Percentiles rank a stretch among this genome's conserved stretches.
phyloP scores from a whole-genome alignment of 352 stramenopile species.

The Sclerospora graminicola region DNA sequence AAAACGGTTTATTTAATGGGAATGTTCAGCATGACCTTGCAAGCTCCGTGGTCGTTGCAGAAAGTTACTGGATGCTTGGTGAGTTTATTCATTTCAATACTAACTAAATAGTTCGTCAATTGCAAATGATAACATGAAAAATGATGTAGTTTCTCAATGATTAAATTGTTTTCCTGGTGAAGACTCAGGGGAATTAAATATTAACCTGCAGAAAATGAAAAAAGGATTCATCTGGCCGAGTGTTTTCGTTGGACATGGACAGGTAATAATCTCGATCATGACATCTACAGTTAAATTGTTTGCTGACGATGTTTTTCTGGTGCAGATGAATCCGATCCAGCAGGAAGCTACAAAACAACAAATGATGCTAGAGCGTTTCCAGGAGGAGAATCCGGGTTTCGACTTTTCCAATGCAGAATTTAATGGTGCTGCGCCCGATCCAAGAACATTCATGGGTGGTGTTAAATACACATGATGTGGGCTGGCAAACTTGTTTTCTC shows the following conservation, averaged over 20 bases:
- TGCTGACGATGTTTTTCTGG: not conserved
- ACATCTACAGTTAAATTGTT: not conserved
- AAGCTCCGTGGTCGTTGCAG: constrained; percentile 86
- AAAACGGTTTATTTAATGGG: not conserved
- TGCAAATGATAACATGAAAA: not conserved
- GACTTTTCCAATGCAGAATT: constrained; percentile 97
- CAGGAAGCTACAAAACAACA: constrained; percentile 92
- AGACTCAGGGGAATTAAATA: constrained; percentile 85
- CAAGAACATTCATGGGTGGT: constrained; percentile 96
- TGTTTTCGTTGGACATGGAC: constrained; percentile 81
- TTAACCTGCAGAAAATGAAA: constrained; percentile 94
- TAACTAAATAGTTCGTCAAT: not conserved
- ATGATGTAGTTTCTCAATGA: not conserved
- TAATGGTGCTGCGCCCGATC: constrained; percentile 92
- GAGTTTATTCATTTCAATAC: constrained; percentile 1
- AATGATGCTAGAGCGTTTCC: constrained; percentile 96
- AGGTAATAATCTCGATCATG: constrained; percentile 20
- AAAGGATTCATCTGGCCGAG: constrained; percentile 91
- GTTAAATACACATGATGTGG: constrained; percentile 73
- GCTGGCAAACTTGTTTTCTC: not conserved
- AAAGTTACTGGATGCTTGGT: constrained; percentile 96
- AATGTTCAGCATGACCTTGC: constrained; percentile 79
- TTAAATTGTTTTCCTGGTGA: not conserved
- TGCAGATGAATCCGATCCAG: constrained; percentile 83
- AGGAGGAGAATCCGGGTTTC: constrained; percentile 97